Conservation (phyloP, 345 rosid genomes). For the Populus nigra region DNA sequence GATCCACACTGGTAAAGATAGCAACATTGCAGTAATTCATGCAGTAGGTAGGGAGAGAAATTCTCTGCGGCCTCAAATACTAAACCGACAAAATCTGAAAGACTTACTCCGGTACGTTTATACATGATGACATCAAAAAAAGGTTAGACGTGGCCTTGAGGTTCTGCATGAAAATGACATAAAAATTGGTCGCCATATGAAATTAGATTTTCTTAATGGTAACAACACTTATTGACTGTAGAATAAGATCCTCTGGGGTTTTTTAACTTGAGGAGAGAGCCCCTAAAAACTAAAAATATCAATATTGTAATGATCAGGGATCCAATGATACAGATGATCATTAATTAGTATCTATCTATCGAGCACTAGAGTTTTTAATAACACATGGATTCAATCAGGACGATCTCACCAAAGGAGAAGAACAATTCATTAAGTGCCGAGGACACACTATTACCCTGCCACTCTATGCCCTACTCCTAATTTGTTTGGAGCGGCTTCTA, state of each 20-base stretch:
- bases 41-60: background rate
- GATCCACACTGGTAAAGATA: background rate
- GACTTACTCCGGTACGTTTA: background rate
- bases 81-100: background rate
- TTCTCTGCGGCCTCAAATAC: background rate
- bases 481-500: slow-evolving; percentile 35
- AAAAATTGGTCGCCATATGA: background rate
- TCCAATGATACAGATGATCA: background rate
- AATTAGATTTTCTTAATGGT: background rate
- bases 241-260: background rate
- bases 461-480: slow-evolving; percentile 10
- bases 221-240: background rate
- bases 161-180: background rate
- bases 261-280: background rate
- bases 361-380: slow-evolving; percentile 8
- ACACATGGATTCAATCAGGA: slow-evolving; percentile 18
- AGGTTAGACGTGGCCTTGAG: background rate
- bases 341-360: background rate
- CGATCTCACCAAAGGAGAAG: slow-evolving; percentile 20
- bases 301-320: background rate
- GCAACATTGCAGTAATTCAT: background rate
- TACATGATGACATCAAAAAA: background rate
- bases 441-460: slow-evolving; percentile 25
- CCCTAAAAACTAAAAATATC: background rate
- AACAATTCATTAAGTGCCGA: slow-evolving; percentile 37